These are phyloP conservation scores for Apophysomyces sp. DNA, from an alignment of 371 early-diverging fungal species.

Conservation along the genomic window DNA sequence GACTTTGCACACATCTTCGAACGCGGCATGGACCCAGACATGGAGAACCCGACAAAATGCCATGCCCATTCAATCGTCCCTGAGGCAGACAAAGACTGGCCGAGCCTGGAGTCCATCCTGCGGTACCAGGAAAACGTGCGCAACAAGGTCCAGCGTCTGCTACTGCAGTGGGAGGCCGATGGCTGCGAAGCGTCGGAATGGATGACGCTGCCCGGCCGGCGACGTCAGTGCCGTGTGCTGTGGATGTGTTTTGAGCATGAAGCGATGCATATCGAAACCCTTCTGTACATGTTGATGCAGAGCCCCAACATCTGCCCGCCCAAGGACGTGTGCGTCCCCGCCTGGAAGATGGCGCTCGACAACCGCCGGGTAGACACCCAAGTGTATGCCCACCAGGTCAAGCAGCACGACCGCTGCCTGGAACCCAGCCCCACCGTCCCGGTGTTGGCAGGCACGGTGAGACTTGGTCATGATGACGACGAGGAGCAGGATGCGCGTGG, in stretches of 20 bases:
- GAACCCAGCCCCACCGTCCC: slow-evolving; percentile 4
- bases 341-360: slow-evolving; percentile 18
- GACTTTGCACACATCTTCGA: slow-evolving; percentile 80
- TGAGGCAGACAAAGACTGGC: slow-evolving; percentile 63
- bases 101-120: slow-evolving; percentile 58
- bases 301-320: slow-evolving; percentile 44
- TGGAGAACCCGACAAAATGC: slow-evolving; percentile 77
- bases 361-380: background rate
- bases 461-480: slow-evolving; percentile 61
- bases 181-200: slow-evolving; percentile 15
- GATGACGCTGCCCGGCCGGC: slow-evolving; percentile 27
- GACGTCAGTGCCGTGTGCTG: slow-evolving; percentile 60
- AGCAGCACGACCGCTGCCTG: background rate
- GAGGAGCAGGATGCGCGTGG: slow-evolving; percentile 39
- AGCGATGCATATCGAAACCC: slow-evolving; percentile 87
- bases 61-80: slow-evolving; percentile 85
- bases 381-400: background rate
- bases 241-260: slow-evolving; percentile 93
- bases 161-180: slow-evolving; percentile 40
- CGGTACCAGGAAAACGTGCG: slow-evolving; percentile 68
- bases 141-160: slow-evolving; percentile 48
- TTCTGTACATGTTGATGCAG: slow-evolving; percentile 89
- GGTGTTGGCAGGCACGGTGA: slow-evolving; percentile 26
- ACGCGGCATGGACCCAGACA: slow-evolving; percentile 92
- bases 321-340: slow-evolving; percentile 21